phyloP scores from a whole-genome alignment of 2,329 filamentous ascomycete species.

The Aspergillus unguis region DNA sequence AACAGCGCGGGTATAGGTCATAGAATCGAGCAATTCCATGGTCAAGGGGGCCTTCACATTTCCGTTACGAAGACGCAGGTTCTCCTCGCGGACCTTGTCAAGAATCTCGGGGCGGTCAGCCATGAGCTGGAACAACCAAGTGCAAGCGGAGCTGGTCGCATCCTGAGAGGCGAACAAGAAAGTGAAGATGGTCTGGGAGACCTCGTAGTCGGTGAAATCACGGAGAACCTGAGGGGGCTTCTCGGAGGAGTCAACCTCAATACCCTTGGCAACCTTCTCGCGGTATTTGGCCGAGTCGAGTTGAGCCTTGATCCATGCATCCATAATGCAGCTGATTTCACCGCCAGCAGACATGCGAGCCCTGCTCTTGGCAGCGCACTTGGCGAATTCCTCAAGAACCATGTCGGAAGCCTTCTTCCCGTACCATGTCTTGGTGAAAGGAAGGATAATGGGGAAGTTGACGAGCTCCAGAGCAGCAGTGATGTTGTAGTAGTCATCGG shows the following conservation, averaged over 20 bases:
- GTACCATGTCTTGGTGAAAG: slow-evolving; percentile 94
- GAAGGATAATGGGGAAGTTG: slow-evolving; percentile 96
- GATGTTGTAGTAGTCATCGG: slow-evolving; percentile 95
- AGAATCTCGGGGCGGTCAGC: slow-evolving; percentile 91
- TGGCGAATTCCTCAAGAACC: slow-evolving; percentile 83
- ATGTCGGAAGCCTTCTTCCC: slow-evolving; percentile 94
- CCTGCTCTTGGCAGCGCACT: slow-evolving; percentile 91
- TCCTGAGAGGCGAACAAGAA: slow-evolving; percentile 68
- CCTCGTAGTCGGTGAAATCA: slow-evolving; percentile 51
- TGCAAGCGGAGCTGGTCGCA: slow-evolving; percentile 87
- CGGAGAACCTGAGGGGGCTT: slow-evolving; percentile 58
- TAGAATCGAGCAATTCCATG: slow-evolving; percentile 82
- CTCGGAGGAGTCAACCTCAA: slow-evolving; percentile 63
- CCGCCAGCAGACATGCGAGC: slow-evolving; percentile 86
- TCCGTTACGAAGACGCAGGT: slow-evolving; percentile 71
- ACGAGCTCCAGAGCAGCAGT: slow-evolving; percentile 94
- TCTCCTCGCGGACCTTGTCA: slow-evolving; percentile 88
- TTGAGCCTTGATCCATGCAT: slow-evolving; percentile 88
- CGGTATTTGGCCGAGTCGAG: slow-evolving; percentile 79
- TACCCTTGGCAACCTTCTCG: slow-evolving; percentile 70
- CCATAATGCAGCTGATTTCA: slow-evolving; percentile 87
- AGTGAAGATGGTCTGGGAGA: slow-evolving; percentile 51
- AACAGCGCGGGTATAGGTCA: slow-evolving; percentile 87
- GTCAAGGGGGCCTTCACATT: slow-evolving; percentile 67
- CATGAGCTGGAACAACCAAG: slow-evolving; percentile 92